Base-by-base conservation (phyloP, 257 asterid species). In the Przewalskia tangutica region DNA sequence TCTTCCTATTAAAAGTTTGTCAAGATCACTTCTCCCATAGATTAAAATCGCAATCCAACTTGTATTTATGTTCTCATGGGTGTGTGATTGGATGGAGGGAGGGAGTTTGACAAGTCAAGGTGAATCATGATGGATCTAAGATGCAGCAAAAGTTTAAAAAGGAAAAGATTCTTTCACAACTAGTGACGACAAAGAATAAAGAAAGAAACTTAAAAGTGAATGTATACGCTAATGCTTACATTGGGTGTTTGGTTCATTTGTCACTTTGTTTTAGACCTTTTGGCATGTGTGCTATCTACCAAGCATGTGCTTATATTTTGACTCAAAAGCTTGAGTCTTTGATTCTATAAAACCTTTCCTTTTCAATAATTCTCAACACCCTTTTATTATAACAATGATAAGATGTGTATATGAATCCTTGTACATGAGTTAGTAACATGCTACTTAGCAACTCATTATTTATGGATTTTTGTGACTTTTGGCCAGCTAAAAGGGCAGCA, bases 221-320 rank as follows among this genome's bases (percentile, higher is more conserved):
- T 59, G 60, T 1, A 79, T 13, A 5, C 36, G 42, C 53, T 38
- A 42, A 68, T 18, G 77, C 80, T 86, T 48, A 82, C 17, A 80
- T 80, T 77, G n/a, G 40, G 65, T 79, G 65, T 86, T 81, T 82
- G 8, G 42, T 58, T 66, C 75, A 66, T 18, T 70, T 70, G 85
- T 75, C 63, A 58, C 60, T 70, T 51, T 76, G 88, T 90, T 84
- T 82, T 83, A 83, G 88, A 86, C 85, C 82, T 81, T 53, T 84
- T 82, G 84, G 65, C 83, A 87, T 89, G 92, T 86, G 59, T 88
- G 84, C 87, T 70, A 82, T 70, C 92, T 66, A 85, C 86, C 89
- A 79, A 89, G 86, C 94, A 91, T 90, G 92, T 90, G 93, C 90
- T 64, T 78, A 60, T 63, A 73, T 81, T 92, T 82, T 93, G 92